Evolutionary conservation across 805 yeast species (phyloP).

Genomic region (Metschnikowia aberdeeniae): DNA sequence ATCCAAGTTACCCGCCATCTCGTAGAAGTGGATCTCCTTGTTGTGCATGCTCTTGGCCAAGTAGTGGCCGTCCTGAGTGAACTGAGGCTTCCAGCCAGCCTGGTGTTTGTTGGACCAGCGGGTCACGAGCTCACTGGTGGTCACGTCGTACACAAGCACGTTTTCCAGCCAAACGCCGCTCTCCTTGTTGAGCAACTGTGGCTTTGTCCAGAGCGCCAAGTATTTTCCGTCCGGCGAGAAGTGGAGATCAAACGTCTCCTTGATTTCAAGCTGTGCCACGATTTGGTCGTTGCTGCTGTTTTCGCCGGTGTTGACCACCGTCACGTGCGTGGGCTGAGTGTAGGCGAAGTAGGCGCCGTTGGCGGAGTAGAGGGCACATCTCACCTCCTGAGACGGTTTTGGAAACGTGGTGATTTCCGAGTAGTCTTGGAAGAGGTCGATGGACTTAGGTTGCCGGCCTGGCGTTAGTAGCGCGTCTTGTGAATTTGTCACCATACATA

Average conservation of each 20-base stretch:
- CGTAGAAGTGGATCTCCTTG: constrained; percentile 65
- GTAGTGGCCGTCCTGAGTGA: constrained; percentile 72
- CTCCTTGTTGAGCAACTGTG: constrained; percentile 58
- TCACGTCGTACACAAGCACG: constrained; percentile 65
- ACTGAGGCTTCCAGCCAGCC: constrained; percentile 91
- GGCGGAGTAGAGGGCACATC: constrained; percentile 63
- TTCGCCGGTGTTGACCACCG: constrained; percentile 50
- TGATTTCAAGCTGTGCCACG: constrained; percentile 46
- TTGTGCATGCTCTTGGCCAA: constrained; percentile 57
- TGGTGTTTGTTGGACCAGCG: constrained; percentile 78
- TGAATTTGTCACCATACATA: constrained; percentile 18
- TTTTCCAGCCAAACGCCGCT: constrained; percentile 75
- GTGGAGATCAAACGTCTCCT: constrained; percentile 74
- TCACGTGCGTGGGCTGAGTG: constrained; percentile 60
- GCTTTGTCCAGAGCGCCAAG: constrained; percentile 87
- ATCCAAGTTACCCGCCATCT: constrained; percentile 34
- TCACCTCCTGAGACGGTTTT: constrained; percentile 46
- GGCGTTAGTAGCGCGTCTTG: constrained; percentile 16
- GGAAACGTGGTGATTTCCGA: constrained; percentile 34
- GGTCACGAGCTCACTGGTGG: constrained; percentile 44
- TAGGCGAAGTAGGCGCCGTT: constrained; percentile 68
- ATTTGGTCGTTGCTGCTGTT: constrained; percentile 37
- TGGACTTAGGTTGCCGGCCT: constrained; percentile 28
- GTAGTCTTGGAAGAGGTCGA: constrained; percentile 29
- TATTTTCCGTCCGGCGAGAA: constrained; percentile 88